Conservation (phyloP, 352 stramenopile species). For the Pilasporangium apinafurcum region DNA sequence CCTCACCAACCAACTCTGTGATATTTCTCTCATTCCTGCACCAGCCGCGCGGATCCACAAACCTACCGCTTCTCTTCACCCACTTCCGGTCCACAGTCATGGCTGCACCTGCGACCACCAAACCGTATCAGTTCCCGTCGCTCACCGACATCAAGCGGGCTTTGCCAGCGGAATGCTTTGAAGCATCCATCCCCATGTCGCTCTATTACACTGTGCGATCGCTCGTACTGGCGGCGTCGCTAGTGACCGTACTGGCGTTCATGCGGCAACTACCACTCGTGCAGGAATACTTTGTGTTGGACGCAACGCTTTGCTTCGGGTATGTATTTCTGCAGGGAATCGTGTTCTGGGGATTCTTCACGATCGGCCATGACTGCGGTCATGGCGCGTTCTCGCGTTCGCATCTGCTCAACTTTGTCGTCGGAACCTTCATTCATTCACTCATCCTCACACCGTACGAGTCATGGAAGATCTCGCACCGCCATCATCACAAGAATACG, state of each 20-base stretch:
- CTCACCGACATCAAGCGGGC: conserved; percentile 79
- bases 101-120: conserved; percentile 6
- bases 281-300: conserved; percentile 21
- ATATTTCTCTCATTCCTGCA: conserved; percentile 4
- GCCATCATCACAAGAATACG: conserved; percentile 85
- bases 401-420: conserved; percentile 69
- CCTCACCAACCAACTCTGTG: too few species aligned
- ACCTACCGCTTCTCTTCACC: conserved; percentile 1
- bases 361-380: conserved; percentile 72
- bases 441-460: conserved; percentile 77
- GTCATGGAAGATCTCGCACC: conserved; percentile 76
- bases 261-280: conserved; percentile 36
- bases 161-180: conserved; percentile 64
- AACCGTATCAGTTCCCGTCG: conserved; percentile 57
- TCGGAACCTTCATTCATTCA: conserved; percentile 74
- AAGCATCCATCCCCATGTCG: conserved; percentile 59
- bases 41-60: not conserved
- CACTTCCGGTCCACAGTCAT: conserved; percentile 5
- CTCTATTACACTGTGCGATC: conserved; percentile 67
- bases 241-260: conserved; percentile 35
- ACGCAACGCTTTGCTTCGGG: conserved; percentile 31
- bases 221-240: conserved; percentile 31
- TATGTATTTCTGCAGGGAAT: conserved; percentile 74
- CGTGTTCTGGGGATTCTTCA: conserved; percentile 85
- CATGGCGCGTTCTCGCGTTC: conserved; percentile 78